Evolutionary conservation across 2,329 filamentous ascomycete genomes (phyloP).

Genomic region (Ophidiomyces ophidiicola): DNA sequence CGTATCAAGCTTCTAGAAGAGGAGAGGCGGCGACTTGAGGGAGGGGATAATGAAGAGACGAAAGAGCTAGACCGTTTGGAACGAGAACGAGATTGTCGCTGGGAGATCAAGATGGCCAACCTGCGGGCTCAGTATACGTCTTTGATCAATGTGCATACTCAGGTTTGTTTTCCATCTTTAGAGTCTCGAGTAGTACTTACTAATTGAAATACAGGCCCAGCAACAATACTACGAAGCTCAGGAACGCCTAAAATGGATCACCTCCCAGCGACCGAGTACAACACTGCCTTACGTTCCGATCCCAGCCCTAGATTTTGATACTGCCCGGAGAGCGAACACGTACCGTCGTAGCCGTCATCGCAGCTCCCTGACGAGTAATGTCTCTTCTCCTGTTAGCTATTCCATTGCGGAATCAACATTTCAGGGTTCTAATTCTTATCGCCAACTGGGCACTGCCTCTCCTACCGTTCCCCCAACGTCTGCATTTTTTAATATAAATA

Average conservation of each 20-base stretch:
- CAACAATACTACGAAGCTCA: slow-evolving; percentile 37
- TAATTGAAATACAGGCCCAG: slow-evolving; percentile 22
- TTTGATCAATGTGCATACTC: slow-evolving; percentile 31
- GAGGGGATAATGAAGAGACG: slow-evolving; percentile 40
- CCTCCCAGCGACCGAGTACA: slow-evolving; percentile 25
- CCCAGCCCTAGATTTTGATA: slow-evolving; percentile 32
- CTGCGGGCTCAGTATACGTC: slow-evolving; percentile 35
- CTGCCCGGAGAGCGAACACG: slow-evolving; percentile 30
- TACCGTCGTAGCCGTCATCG: slow-evolving; percentile 35
- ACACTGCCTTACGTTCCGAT: slow-evolving; percentile 31
- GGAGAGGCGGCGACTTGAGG: slow-evolving; percentile 40
- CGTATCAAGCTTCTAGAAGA: slow-evolving; percentile 52
- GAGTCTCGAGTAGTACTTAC: background rate
- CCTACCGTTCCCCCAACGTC: slow-evolving; percentile 41
- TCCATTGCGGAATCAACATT: slow-evolving; percentile 31
- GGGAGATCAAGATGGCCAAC: slow-evolving; percentile 34
- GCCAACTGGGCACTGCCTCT: slow-evolving; percentile 39
- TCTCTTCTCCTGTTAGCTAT: slow-evolving; percentile 36
- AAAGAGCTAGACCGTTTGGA: slow-evolving; percentile 41
- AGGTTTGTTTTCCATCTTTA: slow-evolving; percentile 18
- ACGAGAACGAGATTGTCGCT: slow-evolving; percentile 36
- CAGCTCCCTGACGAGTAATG: slow-evolving; percentile 36
- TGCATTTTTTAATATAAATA: slow-evolving; percentile 51
- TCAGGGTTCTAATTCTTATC: slow-evolving; percentile 35
- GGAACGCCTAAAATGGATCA: slow-evolving; percentile 35